phyloP scores from a whole-genome alignment of 2,329 filamentous ascomycete species.

The Phialocephala subalpina region DNA sequence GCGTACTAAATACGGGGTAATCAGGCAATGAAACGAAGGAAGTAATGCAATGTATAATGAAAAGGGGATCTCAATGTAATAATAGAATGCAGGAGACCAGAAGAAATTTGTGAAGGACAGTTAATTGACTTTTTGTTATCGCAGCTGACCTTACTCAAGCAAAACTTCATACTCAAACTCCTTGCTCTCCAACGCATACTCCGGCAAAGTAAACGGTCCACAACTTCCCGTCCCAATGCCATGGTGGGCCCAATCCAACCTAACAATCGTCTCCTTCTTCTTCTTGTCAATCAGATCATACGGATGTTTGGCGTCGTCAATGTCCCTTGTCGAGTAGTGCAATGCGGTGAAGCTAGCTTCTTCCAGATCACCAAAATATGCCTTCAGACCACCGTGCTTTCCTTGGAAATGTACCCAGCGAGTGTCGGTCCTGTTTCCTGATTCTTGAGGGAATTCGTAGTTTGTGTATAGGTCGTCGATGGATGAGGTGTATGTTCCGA shows the following conservation, averaged over 20 bases:
- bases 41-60: neutral
- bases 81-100: neutral
- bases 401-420: conserved; percentile 62
- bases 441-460: conserved; percentile 75
- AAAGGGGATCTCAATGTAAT: no score
- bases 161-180: conserved; percentile 38
- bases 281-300: conserved; percentile 60
- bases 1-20: neutral
- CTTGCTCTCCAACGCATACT: conserved; percentile 53
- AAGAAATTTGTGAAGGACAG: no score
- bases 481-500: conserved; percentile 59
- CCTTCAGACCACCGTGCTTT: conserved; percentile 44
- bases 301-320: conserved; percentile 64
- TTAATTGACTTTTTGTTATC: no score
- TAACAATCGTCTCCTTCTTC: conserved; percentile 60
- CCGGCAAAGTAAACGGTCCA: conserved; percentile 61
- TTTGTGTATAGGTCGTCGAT: conserved; percentile 63
- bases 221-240: conserved; percentile 69
- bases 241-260: conserved; percentile 69
- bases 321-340: conserved; percentile 62
- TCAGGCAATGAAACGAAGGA: no score
- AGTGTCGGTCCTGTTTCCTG: conserved; percentile 69
- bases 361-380: conserved; percentile 41
- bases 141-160: conserved; percentile 25
- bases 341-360: conserved; percentile 64